Percentiles rank a stretch among this genome's conserved stretches.
Evolutionary conservation across 495 filamentous ascomycete species (phyloP).

Genomic region (Lasiosphaeriaceae sp.): DNA sequence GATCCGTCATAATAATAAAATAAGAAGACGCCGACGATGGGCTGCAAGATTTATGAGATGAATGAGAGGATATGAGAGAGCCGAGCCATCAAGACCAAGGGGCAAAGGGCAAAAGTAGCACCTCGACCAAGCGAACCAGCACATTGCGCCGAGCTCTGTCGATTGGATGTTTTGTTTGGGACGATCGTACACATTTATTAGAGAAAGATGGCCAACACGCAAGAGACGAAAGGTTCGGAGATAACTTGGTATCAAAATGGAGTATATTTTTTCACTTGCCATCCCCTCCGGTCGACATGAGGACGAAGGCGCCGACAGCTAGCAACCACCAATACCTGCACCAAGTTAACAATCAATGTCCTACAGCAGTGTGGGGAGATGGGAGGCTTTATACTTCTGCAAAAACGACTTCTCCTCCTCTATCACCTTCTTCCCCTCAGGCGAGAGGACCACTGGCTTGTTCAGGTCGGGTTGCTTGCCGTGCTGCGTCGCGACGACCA

Average conservation of each 20-base stretch:
- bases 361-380: too few relatives aligned
- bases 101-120: too few relatives aligned
- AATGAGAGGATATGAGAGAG: too few relatives aligned
- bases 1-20: too few relatives aligned
- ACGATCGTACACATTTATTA: not conserved
- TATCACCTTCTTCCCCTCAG: conserved; percentile 55
- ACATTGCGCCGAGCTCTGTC: too few relatives aligned
- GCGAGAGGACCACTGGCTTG: conserved; percentile 58
- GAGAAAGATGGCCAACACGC: not conserved
- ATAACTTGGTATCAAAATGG: not conserved
- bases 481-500: conserved; percentile 38
- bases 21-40: too few relatives aligned
- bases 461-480: conserved; percentile 59
- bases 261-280: conserved; percentile 20
- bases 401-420: conserved; percentile 64
- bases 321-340: conserved; percentile 54
- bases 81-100: too few relatives aligned
- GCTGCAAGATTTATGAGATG: too few relatives aligned
- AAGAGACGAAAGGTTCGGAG: not conserved
- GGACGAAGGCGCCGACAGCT: conserved; percentile 35
- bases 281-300: conserved; percentile 40
- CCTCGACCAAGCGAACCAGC: too few relatives aligned
- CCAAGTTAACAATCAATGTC: conserved; percentile 20
- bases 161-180: too few relatives aligned
- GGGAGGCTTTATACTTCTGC: conserved; percentile 55